These are phyloP conservation scores for Malus hybrid DNA, from an alignment of 331 rosid genomes.

Conservation along the genomic window DNA sequence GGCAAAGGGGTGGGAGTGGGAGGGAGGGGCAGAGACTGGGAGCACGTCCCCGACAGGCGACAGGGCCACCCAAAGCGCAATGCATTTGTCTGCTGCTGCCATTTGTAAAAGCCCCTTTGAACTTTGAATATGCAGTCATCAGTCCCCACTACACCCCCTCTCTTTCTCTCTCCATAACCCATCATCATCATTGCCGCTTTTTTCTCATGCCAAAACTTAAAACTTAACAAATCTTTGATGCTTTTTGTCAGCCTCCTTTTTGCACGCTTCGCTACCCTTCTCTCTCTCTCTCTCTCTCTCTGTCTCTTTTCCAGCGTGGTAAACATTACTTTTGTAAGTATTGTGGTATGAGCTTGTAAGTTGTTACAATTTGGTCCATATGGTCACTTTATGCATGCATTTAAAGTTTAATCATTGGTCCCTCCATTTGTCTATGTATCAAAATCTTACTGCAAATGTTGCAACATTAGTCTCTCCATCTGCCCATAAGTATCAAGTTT, in stretches of 20 bases:
- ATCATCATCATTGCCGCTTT: not conserved
- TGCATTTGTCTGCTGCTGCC: constrained; percentile 13
- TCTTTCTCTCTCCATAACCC: not conserved
- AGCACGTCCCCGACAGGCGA: constrained; percentile 24
- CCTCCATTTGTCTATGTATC: not conserved
- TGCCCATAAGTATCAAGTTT: too few relatives aligned
- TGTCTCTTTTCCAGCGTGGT: not conserved
- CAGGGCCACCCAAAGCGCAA: constrained; percentile 1
- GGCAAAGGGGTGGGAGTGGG: too few relatives aligned
- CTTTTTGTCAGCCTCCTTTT: constrained; percentile 51
- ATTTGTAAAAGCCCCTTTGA: not conserved
- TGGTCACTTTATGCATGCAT: not conserved
- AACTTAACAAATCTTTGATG: not conserved
- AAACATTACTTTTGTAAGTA: not conserved
- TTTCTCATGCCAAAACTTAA: not conserved
- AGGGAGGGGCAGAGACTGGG: not conserved
- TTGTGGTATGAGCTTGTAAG: not conserved
- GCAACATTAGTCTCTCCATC: too few relatives aligned
- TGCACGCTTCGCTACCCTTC: constrained; percentile 38
- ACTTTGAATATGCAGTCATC: not conserved
- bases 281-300: not conserved
- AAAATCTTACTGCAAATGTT: too few relatives aligned
- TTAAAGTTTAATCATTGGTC: not conserved
- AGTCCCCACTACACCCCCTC: constrained; percentile 3
- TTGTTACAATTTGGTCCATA: not conserved